Conservation (phyloP, 441 rosid genomes). For the Syzygium malaccense region DNA sequence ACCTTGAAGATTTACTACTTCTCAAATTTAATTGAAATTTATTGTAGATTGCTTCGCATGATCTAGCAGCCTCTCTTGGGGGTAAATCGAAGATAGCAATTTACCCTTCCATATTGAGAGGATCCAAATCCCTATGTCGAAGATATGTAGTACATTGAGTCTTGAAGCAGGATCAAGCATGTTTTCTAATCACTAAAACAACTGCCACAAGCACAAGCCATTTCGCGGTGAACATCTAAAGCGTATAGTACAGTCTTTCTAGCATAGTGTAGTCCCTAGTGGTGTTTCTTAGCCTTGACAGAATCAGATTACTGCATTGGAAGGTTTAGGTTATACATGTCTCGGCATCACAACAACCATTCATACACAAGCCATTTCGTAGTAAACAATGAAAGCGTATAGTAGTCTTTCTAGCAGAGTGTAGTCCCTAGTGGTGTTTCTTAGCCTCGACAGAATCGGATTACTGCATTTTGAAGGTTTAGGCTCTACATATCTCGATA, state of each 20-base stretch:
- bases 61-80: not conserved
- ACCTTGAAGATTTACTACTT: not conserved
- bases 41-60: not conserved
- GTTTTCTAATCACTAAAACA: not conserved
- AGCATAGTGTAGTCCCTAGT: not conserved
- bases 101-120: not conserved
- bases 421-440: not conserved
- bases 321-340: not conserved
- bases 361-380: not conserved
- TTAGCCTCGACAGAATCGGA: not conserved
- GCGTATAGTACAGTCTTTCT: not conserved
- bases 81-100: not conserved
- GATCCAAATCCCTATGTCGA: not conserved
- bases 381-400: not conserved
- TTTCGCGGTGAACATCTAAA: rapidly evolving
- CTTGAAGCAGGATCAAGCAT: not conserved
- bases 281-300: not conserved
- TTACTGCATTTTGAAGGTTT: not conserved
- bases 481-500: not conserved
- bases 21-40: not conserved
- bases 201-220: not conserved
- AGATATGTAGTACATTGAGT: not conserved
- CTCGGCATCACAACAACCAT: not conserved
- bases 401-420: not conserved
- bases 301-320: not conserved